Conservation (phyloP, 2,329 filamentous ascomycete genomes). For the Daldinia sp. region DNA sequence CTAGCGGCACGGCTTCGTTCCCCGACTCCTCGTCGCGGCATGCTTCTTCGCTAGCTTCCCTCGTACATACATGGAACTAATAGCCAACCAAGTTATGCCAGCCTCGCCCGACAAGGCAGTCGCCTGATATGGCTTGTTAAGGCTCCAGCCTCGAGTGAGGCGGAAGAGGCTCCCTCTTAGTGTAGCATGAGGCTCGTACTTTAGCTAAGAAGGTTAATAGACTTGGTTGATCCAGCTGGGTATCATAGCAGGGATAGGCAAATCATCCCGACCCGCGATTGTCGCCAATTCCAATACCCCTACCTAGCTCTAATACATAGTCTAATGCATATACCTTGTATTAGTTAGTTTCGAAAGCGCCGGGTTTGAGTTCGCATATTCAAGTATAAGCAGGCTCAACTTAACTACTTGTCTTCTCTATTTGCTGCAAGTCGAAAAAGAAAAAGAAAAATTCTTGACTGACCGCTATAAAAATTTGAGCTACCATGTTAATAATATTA, state of each 20-base stretch:
- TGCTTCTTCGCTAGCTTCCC: constrained; percentile 22
- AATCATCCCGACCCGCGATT: background rate
- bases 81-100: constrained; percentile 2
- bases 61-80: background rate
- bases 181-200: background rate
- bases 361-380: background rate
- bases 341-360: background rate
- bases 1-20: constrained; percentile 34
- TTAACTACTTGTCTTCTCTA: background rate
- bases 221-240: background rate
- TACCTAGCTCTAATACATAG: background rate
- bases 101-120: constrained; percentile 1
- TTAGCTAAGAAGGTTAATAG: background rate
- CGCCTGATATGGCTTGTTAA: constrained; percentile 9
- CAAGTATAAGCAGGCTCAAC: background rate
- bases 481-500: background rate
- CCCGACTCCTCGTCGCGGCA: constrained; percentile 15
- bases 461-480: background rate
- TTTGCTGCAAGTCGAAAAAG: background rate
- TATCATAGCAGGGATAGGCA: background rate
- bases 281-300: background rate
- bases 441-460: background rate
- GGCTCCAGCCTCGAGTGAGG: constrained; percentile 44
- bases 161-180: constrained; percentile 57
- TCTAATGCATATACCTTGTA: background rate